Evolutionary conservation across 2,329 filamentous ascomycete genomes (phyloP), one percentile per base, ranked within the genome.

Genomic region (Colletotrichum chlorophyti): DNA sequence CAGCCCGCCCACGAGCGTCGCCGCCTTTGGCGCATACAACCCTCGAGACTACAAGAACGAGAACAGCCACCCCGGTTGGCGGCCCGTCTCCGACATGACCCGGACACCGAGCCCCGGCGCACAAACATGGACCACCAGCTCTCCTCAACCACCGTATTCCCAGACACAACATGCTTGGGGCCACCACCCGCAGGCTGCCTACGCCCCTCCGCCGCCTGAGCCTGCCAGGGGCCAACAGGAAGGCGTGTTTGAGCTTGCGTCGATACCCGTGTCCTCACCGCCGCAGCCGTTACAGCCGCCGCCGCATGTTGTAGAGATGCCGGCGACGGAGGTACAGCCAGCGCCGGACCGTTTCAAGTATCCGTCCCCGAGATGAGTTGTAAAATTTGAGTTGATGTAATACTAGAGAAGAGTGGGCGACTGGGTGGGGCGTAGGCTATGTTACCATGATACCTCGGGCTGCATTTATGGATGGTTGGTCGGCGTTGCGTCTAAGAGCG

Each of bases 241-340:
- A 3, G 53, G 51, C 5, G 61, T 63, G 2, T 63, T 62, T 7
- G 61, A 63, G 59, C 48, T 63, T 11, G 55, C 61, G 7, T 63
- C 61, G 6, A 45, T 59, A 15, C 53, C 51, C 12, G 54, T 45
- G 14, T 10, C 34, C 3, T 17, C 31, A 7, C 21, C 45, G 11
- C 32, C 45, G 1, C 58, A 53, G 11, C 7, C 42, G 6, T 29
- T 37, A 9, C 46, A 35, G 5, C 19, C 46, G 15, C 49, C 53
- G 19, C 43, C 41, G 1, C 11, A 51, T 12, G 61, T 38, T 4
- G 59, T 60, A 5, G 61, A 63, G 55, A 63, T 63, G 60, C 59
- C 61, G 15, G 61, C 60, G 19, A 40, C 52, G 3, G 51, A 60
- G 24, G 53, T 58, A 14, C 37, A 50, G 6, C 45, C 38, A 10